Evolutionary conservation across 257 asterid genomes (phyloP).

Genomic region (Ilex aquifolium): DNA sequence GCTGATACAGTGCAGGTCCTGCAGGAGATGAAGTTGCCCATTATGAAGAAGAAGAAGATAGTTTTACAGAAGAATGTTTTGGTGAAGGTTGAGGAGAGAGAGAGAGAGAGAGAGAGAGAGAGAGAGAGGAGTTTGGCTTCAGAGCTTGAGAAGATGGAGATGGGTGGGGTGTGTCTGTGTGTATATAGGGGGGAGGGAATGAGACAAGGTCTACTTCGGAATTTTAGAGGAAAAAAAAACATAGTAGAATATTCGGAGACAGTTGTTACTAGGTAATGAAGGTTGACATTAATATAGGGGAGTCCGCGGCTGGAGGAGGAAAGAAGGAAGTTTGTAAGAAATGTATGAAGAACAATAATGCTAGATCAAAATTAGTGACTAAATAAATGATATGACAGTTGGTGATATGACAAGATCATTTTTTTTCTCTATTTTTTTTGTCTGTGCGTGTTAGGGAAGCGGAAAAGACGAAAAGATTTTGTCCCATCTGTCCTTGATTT

Average conservation of each 20-base stretch:
- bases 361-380: constrained; percentile 18
- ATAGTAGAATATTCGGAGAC: constrained; percentile 10
- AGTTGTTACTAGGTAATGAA: constrained; percentile 12
- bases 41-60: constrained; percentile 1
- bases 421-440: too few species aligned
- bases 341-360: constrained; percentile 18
- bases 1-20: constrained; percentile 28
- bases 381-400: constrained; percentile 1
- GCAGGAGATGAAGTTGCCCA: constrained; percentile 55
- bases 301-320: constrained; percentile 25
- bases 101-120: neutral
- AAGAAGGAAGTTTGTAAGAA: constrained; percentile 14
- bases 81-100: neutral
- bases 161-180: neutral
- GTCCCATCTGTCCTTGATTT: too few species aligned
- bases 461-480: too few species aligned
- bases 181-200: constrained; percentile 3
- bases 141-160: constrained; percentile 4
- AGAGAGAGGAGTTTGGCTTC: neutral
- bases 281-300: constrained; percentile 11
- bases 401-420: too few species aligned
- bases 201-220: constrained; percentile 1
- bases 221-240: neutral
- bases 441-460: too few species aligned
- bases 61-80: neutral